Evolutionary conservation across 129 eudicot species (phyloP).

Genomic region (Erigeron canadensis): DNA sequence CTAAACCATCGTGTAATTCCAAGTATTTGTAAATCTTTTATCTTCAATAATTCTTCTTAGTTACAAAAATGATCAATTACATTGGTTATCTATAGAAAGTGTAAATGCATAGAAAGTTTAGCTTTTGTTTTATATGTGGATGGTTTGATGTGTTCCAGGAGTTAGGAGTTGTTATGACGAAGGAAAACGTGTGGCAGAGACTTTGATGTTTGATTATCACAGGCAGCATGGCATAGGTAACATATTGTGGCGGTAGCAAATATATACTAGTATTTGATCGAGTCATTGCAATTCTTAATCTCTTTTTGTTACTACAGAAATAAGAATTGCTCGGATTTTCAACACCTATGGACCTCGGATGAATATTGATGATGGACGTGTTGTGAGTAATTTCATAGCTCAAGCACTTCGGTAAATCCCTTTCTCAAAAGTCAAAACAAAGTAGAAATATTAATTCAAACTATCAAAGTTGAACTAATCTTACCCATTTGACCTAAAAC

Average conservation of each 20-base stretch:
- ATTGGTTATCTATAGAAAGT: neutral
- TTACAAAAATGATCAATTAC: neutral
- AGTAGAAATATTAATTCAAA: neutral
- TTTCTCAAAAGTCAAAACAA: neutral
- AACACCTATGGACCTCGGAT: constrained; percentile 89
- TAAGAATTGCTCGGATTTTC: constrained; percentile 75
- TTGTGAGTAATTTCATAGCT: constrained; percentile 86
- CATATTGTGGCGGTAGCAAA: neutral
- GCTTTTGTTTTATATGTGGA: neutral
- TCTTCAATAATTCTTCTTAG: neutral
- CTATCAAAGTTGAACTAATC: neutral
- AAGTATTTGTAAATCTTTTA: neutral
- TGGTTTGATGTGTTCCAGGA: constrained; percentile 37
- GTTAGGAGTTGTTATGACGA: constrained; percentile 81
- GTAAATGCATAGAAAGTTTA: neutral
- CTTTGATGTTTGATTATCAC: constrained; percentile 85
- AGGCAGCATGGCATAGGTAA: constrained; percentile 78
- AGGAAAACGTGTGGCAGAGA: constrained; percentile 81
- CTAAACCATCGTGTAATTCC: neutral
- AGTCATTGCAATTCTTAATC: neutral
- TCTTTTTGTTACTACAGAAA: constrained; percentile 36
- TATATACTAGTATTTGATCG: constrained; percentile 18
- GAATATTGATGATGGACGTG: constrained; percentile 89
- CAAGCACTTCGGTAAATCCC: constrained; percentile 68
- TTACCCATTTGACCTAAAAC: neutral